A percentile compares a stretch with the other conserved stretches of the same genome.
phyloP scores from a whole-genome alignment of 2,329 filamentous ascomycete species.

The Fusarium fujikuroi region DNA sequence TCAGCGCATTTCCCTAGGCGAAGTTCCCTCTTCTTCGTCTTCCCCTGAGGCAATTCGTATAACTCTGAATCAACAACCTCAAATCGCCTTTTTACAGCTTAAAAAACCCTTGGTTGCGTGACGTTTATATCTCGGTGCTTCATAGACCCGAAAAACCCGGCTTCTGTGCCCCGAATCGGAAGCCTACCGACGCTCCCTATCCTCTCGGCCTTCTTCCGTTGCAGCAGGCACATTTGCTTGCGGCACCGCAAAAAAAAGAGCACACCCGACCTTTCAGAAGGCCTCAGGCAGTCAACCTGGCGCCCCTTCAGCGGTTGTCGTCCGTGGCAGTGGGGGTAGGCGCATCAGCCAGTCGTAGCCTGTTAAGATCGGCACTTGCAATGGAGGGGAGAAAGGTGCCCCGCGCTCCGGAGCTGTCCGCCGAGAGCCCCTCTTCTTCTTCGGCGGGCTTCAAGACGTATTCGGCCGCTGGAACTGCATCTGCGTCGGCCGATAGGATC shows the following conservation, averaged over 20 bases:
- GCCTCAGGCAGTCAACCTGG: constrained; percentile 36
- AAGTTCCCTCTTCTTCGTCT: constrained; percentile 8
- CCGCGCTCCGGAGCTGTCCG: constrained; percentile 46
- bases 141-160: constrained; percentile 27
- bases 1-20: constrained; percentile 17
- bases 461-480: constrained; percentile 32
- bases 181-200: constrained; percentile 27
- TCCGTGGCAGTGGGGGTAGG: constrained; percentile 31
- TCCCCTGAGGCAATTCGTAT: constrained; percentile 32
- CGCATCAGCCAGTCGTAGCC: constrained; percentile 29
- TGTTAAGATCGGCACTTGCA: constrained; percentile 43
- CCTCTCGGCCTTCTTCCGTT: constrained; percentile 37
- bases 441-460: constrained; percentile 37
- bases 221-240: constrained; percentile 8
- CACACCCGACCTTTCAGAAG: not conserved
- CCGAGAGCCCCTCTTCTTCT: constrained; percentile 48
- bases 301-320: constrained; percentile 34
- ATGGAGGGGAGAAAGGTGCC: constrained; percentile 43
- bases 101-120: not conserved
- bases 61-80: constrained; percentile 24
- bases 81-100: not conserved
- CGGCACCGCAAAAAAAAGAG: constrained; percentile 20
- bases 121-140: constrained; percentile 11
- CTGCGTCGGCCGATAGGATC: constrained; percentile 44
- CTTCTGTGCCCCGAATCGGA: constrained; percentile 30